These are phyloP conservation scores for Aspergillus sp. DNA, from an alignment of 2,329 filamentous ascomycete species.

Conservation along the genomic window DNA sequence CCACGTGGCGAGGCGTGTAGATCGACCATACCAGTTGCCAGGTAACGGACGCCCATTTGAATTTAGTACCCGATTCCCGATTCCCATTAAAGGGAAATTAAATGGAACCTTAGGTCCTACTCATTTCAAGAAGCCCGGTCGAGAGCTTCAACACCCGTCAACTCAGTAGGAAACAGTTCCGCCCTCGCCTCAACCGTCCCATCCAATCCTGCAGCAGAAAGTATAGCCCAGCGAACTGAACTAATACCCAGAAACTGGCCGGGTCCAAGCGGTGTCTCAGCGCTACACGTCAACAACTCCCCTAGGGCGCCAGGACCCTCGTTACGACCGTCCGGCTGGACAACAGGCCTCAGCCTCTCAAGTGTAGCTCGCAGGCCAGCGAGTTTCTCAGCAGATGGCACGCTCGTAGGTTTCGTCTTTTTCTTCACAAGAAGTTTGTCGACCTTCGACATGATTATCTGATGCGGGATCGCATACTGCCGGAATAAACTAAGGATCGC, in stretches of 20 bases:
- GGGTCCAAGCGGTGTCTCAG: conserved; percentile 48
- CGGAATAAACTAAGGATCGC: conserved; percentile 58
- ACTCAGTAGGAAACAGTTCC: conserved; percentile 10
- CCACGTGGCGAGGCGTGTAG: neutral
- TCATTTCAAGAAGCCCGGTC: neutral
- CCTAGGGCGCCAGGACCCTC: conserved; percentile 49
- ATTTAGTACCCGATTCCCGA: neutral
- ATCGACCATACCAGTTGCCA: neutral
- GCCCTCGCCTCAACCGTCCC: conserved; percentile 29
- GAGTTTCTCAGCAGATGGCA: conserved; percentile 26
- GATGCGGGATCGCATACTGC: conserved; percentile 58
- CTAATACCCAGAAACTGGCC: conserved; percentile 59
- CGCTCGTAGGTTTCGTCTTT: conserved; percentile 31
- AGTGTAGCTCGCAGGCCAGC: conserved; percentile 41
- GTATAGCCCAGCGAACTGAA: conserved; percentile 62
- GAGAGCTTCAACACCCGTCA: neutral
- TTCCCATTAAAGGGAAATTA: neutral
- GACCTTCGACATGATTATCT: conserved; percentile 66
- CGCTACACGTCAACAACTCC: conserved; percentile 62
- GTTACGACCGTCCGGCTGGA: conserved; percentile 46
- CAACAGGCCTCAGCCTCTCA: conserved; percentile 36
- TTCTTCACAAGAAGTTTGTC: conserved; percentile 54
- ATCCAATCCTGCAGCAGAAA: conserved; percentile 62
- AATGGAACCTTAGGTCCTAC: neutral
- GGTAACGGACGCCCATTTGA: neutral